Evolutionary conservation across 2,329 filamentous ascomycete genomes (phyloP).

Genomic region (Arthrobotrys iridis): DNA sequence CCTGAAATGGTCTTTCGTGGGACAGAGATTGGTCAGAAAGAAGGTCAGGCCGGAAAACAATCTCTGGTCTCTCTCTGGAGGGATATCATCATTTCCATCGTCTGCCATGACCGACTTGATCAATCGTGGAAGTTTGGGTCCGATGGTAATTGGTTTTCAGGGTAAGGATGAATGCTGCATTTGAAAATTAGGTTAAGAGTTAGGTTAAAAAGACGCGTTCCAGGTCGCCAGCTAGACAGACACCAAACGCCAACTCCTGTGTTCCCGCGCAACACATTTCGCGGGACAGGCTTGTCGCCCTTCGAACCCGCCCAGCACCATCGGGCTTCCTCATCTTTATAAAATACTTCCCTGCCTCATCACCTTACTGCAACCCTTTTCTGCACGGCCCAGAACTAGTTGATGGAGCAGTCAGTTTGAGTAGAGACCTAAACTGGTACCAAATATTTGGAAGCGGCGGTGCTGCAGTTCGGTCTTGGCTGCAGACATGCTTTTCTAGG

Average conservation of each 20-base stretch:
- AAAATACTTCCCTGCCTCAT: no score
- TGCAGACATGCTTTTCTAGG: background rate
- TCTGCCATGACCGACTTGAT: slow-evolving; percentile 15
- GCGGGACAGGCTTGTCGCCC: no score
- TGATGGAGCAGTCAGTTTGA: background rate
- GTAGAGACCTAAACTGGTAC: background rate
- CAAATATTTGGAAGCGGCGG: background rate
- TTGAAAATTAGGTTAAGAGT: no score
- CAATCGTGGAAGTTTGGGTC: no score
- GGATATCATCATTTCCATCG: background rate
- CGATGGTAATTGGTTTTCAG: background rate
- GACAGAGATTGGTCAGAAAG: slow-evolving; percentile 32
- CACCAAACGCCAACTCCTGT: no score
- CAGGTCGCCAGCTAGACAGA: no score
- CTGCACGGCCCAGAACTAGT: background rate
- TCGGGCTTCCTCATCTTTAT: no score
- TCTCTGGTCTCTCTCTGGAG: background rate
- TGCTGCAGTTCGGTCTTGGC: background rate
- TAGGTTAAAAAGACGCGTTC: no score
- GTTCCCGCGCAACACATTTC: no score
- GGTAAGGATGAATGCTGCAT: no score
- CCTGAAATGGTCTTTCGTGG: slow-evolving; percentile 17
- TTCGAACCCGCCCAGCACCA: no score
- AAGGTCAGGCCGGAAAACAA: slow-evolving; percentile 28
- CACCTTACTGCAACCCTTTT: no score